Evolutionary conservation across 78 protist species (phyloP), one percentile per base, ranked within the genome.

Genomic region (Dictyostelium purpureum): DNA sequence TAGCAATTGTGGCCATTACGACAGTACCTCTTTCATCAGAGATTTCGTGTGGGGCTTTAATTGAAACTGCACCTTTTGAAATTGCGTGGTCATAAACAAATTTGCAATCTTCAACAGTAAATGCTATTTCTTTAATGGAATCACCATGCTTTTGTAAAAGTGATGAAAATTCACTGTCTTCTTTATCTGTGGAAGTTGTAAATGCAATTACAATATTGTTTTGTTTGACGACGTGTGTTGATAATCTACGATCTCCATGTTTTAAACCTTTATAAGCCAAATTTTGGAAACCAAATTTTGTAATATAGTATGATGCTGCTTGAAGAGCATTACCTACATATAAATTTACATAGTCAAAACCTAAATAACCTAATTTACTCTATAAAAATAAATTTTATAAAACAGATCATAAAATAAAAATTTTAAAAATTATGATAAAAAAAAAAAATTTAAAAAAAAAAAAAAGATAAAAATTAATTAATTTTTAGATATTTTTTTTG

Each of bases 321-420:
- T 97, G 98, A 70, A 77, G 70, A 19, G 98, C 98, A 82, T 97
- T 97, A 47, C 97, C 97, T 6, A 94, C 96, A 95, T 95, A 95
- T 51, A 95, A 81, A 54, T 71, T 59, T 14, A 89, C 16, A 89
- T 94, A 96, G 47, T 97, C 96, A 31, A 94, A 90, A 33, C 88
- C 95, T 4, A 18, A 4, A 18, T 19, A 56, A 56, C 63, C 63
- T 18, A 56, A 56, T 4, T 56, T 18, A 47, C 52, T 47, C n/a
- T n/a, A n/a, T n/a, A n/a, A n/a, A n/a, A n/a, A n/a, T n/a, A n/a
- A n/a, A n/a, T n/a, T n/a, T n/a, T n/a, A n/a, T n/a, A n/a, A n/a
- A n/a, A n/a, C n/a, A n/a, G n/a, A n/a, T n/a, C n/a, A n/a, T n/a
- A n/a, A n/a, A n/a, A n/a, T n/a, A n/a, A n/a, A n/a, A n/a, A n/a